Conservation (phyloP, 2,329 filamentous ascomycete genomes). For the Madurella fahalii region DNA sequence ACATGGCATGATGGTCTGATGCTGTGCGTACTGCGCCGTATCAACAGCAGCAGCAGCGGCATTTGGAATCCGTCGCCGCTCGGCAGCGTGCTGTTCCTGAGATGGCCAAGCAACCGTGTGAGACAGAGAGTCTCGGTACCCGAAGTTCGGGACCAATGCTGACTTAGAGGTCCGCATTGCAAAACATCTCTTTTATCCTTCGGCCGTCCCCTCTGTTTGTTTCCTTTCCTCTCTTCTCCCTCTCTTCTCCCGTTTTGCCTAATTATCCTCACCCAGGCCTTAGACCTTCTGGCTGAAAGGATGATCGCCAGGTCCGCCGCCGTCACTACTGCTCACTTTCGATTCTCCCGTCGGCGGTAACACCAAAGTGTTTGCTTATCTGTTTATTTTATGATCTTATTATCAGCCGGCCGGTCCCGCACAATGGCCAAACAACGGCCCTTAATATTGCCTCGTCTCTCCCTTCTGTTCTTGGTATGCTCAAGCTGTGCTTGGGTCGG, state of each 20-base stretch:
- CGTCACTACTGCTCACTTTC: constrained; percentile 14
- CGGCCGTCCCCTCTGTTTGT: constrained; percentile 16
- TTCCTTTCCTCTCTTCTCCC: constrained; percentile 16
- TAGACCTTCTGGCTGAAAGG: constrained; percentile 25
- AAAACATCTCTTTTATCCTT: constrained; percentile 13
- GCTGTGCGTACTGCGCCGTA: neutral
- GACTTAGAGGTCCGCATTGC: constrained; percentile 1
- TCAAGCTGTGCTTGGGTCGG: constrained; percentile 26
- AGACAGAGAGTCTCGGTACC: neutral
- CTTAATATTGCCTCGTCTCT: constrained; percentile 17
- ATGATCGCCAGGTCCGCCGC: constrained; percentile 24
- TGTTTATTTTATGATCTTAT: constrained; percentile 8
- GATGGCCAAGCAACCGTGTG: no score
- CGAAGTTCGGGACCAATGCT: neutral
- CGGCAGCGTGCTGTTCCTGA: neutral
- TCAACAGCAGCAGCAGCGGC: neutral
- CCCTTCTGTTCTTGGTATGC: constrained; percentile 24
- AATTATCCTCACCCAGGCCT: constrained; percentile 13
- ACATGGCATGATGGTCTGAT: neutral
- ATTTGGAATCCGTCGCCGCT: neutral
- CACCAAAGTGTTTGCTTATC: constrained; percentile 6
- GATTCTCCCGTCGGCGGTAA: constrained; percentile 22
- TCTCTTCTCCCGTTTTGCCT: constrained; percentile 24
- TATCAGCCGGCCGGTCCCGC: constrained; percentile 9
- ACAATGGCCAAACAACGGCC: constrained; percentile 21